Percentiles rank a stretch among this genome's conserved stretches.
Evolutionary conservation across 169 alveolate genomes (phyloP).

Genomic region (Amoebophrya sp.): DNA sequence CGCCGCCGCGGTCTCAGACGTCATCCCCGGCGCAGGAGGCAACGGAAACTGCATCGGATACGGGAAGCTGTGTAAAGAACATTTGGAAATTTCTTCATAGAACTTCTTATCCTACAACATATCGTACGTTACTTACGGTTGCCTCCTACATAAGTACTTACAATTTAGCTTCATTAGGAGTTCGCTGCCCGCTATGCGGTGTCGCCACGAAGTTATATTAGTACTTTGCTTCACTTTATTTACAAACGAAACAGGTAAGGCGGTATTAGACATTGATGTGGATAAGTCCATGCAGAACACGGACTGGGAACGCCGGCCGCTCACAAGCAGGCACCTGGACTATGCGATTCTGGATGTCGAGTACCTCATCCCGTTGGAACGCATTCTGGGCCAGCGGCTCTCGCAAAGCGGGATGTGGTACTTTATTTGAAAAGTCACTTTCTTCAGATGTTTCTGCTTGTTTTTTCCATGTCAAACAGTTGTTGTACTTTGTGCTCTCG

Average conservation of each 20-base stretch:
- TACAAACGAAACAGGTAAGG: background rate
- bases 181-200: no score
- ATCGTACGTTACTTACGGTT: no score
- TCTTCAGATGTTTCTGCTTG: no score
- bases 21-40: background rate
- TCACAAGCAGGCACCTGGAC: background rate
- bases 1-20: background rate
- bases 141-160: no score
- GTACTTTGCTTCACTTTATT: no score
- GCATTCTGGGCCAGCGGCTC: background rate
- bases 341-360: background rate
- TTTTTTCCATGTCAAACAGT: no score
- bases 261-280: background rate
- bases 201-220: no score
- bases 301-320: background rate
- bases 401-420: background rate
- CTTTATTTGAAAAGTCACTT: no score
- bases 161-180: no score
- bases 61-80: background rate
- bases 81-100: no score
- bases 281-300: background rate
- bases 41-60: background rate
- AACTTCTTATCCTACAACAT: no score
- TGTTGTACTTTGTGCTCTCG: no score
- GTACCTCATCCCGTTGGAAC: background rate